Percentiles rank a stretch among this genome's conserved stretches.
Evolutionary conservation across 306 rosid genomes (phyloP).

Genomic region (Senna siamea): DNA sequence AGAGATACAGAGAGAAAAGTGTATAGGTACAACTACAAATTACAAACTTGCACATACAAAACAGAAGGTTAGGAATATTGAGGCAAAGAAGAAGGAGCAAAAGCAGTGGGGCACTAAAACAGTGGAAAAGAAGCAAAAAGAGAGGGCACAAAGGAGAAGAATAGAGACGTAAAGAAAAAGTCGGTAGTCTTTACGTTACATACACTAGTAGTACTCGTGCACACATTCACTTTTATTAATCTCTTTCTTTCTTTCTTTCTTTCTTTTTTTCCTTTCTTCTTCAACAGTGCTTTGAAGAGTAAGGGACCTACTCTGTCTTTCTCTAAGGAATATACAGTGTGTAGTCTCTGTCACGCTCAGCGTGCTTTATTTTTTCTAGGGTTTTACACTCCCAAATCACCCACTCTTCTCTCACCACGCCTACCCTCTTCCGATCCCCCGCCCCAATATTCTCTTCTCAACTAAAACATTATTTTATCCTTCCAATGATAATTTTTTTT

Average conservation of each 20-base stretch:
- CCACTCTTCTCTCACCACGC: neutral
- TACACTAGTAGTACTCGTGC: constrained; percentile 69
- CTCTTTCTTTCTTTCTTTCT: neutral
- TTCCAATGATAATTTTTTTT: no score
- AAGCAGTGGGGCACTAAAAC: constrained; percentile 39
- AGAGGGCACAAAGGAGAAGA: constrained; percentile 39
- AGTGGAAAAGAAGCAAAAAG: constrained; percentile 30
- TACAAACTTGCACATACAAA: neutral
- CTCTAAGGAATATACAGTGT: constrained; percentile 98
- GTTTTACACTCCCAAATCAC: constrained; percentile 47
- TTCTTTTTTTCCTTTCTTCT: neutral
- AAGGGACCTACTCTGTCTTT: constrained; percentile 70
- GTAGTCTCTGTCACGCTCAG: constrained; percentile 79
- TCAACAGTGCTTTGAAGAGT: constrained; percentile 28
- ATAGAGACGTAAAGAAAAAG: constrained; percentile 61
- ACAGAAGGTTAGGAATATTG: constrained; percentile 37
- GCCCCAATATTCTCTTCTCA: constrained; percentile 23
- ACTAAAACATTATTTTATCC: no score
- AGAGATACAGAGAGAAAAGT: constrained; percentile 25
- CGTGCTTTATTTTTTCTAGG: constrained; percentile 91
- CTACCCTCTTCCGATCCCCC: constrained; percentile 30
- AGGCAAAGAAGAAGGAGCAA: constrained; percentile 55
- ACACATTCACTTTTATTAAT: constrained; percentile 43
- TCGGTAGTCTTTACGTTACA: constrained; percentile 60
- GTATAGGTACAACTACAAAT: neutral